Evolutionary conservation across 495 filamentous ascomycete genomes (phyloP).

Genomic region (Hypoxylon cercidicola): DNA sequence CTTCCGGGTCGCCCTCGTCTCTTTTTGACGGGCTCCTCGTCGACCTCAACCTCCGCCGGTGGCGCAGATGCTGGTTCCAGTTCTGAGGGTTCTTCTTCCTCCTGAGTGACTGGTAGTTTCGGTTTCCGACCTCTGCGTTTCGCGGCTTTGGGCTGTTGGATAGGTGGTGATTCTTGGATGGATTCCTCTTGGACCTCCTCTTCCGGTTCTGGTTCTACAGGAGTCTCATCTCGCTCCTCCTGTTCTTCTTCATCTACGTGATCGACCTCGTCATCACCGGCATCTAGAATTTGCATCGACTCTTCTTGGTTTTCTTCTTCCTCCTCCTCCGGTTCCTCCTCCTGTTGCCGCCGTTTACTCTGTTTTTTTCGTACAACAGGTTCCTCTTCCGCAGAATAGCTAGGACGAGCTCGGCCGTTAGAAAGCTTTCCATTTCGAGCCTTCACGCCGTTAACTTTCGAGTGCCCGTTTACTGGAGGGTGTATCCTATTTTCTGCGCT

Average conservation of each 20-base stretch:
- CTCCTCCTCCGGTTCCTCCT: conserved; percentile 39
- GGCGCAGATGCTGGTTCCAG: conserved; percentile 33
- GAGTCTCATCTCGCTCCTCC: conserved; percentile 21
- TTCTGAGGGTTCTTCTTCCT: conserved; percentile 34
- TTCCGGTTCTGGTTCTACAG: conserved; percentile 36
- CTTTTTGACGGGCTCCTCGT: conserved; percentile 42
- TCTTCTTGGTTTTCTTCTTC: conserved; percentile 45
- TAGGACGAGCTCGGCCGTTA: conserved; percentile 25
- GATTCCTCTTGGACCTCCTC: conserved; percentile 37
- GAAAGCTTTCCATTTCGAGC: conserved; percentile 23
- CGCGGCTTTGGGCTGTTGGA: conserved; percentile 33
- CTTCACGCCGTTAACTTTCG: conserved; percentile 40
- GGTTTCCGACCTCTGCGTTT: conserved; percentile 46
- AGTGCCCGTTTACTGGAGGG: conserved; percentile 32
- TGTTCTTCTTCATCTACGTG: conserved; percentile 9
- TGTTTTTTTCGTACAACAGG: conserved; percentile 22
- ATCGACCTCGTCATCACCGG: conserved; percentile 40
- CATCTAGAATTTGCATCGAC: conserved; percentile 50
- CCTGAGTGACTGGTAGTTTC: conserved; percentile 35
- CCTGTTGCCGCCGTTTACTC: conserved; percentile 14
- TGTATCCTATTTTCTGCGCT: conserved; percentile 18
- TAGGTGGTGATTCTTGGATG: conserved; percentile 23
- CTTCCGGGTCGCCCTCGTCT: conserved; percentile 45
- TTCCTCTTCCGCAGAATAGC: conserved; percentile 36
- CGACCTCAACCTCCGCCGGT: conserved; percentile 39